Evolutionary conservation across 352 stramenopile genomes (phyloP).

Genomic region (Pythium sukuiense): DNA sequence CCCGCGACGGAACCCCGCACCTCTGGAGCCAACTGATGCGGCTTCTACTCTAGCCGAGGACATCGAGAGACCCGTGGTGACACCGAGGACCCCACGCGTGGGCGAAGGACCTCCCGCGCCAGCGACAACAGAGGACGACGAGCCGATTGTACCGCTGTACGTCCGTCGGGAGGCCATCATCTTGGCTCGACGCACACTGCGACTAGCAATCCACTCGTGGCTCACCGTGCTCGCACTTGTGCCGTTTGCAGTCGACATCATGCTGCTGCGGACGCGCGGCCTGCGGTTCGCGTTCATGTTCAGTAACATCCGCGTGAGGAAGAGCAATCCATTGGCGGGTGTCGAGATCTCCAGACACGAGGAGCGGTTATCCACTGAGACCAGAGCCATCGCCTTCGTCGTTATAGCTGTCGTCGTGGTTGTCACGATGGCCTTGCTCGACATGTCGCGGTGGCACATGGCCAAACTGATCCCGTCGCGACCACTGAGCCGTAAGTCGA

Average conservation of each 20-base stretch:
- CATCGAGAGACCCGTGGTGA: neutral
- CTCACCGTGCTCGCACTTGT: slow-evolving; percentile 13
- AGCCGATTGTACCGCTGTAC: slow-evolving; percentile 14
- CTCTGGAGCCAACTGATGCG: neutral
- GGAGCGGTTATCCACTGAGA: slow-evolving; percentile 5
- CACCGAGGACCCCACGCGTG: neutral
- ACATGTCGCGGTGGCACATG: slow-evolving; percentile 20
- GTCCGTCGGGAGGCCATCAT: slow-evolving; percentile 4
- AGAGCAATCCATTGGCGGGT: slow-evolving; percentile 2
- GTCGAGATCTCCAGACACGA: slow-evolving; percentile 11
- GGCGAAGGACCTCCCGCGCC: neutral
- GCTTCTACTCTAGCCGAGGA: too few relatives aligned
- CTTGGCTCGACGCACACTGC: slow-evolving; percentile 1
- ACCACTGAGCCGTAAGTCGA: neutral
- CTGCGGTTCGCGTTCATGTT: slow-evolving; percentile 28
- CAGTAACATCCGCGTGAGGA: slow-evolving; percentile 19
- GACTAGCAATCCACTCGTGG: neutral
- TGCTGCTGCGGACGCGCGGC: slow-evolving; percentile 20
- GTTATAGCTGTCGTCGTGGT: neutral
- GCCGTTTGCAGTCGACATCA: slow-evolving; percentile 20
- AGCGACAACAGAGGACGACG: slow-evolving; percentile 7
- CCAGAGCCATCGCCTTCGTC: neutral
- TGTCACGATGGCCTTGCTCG: slow-evolving; percentile 13
- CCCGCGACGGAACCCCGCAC: slow-evolving; percentile 5
- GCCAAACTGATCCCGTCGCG: neutral